Base-by-base conservation (phyloP, 768 basidiomycete species). In the Tulasnella sp. region DNA sequence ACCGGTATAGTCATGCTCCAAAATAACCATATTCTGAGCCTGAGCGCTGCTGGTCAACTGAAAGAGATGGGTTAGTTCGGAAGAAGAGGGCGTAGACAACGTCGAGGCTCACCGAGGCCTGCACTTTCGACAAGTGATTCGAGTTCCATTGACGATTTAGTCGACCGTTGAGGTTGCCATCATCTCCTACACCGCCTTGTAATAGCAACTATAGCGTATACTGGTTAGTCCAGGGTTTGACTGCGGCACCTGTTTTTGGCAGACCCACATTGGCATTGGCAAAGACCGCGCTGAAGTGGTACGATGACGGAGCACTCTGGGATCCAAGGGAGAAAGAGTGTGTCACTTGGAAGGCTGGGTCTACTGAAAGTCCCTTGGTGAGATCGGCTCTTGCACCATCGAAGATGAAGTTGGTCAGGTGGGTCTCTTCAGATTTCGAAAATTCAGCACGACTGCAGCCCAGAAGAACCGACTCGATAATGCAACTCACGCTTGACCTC, bases 301-400 rank as follows among this genome's bases (percentile, higher is more conserved):
- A 99, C 38, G 91, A 92, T 17, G 97, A 88, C 1, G 94, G 89
- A 0, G 87, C 83, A n/a, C 90, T 89, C 83, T 93, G 91, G 25
- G 94, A 94, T 25, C 94, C 97, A 76, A 98, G 86, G 77, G 91
- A 87, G 85, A 99, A 98, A 31, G 95, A 93, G 83, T 99, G 97
- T 78, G 96, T 96, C 80, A 98, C 92, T 86, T 99, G 97, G 89
- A 99, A 99, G 71, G 93, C 89, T n/a, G 97, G 97, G 83, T 90
- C 93, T 83, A 92, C 87, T 37, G 95, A 97, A 80, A 99, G 86
- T 80, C 89, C 91, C 85, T 99, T 99, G 69, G 93, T 92, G 80
- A 99, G 86, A 86, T 99, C 97, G 39, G 97, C 97, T 80, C 96
- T 88, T 36, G 93, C 97, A 79, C 97, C 97, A 86, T 99, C 97